Evolutionary conservation across 2,329 filamentous ascomycete species (phyloP).

Genomic region (Phialocephala subalpina): DNA sequence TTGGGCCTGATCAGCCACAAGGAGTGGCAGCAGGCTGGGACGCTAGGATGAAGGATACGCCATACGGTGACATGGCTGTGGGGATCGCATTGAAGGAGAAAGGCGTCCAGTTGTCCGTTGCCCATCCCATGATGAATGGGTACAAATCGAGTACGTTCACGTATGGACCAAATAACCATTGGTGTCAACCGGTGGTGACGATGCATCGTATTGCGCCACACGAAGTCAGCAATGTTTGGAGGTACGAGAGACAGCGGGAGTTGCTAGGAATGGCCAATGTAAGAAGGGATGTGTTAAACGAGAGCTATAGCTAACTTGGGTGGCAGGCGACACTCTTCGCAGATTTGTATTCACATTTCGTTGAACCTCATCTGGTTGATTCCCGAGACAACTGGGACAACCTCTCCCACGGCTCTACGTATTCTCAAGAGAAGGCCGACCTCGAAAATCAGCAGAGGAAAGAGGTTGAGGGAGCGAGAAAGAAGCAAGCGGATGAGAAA

Average conservation of each 20-base stretch:
- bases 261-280: constrained; percentile 29
- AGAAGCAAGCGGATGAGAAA: constrained; percentile 1
- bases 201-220: constrained; percentile 63
- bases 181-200: constrained; percentile 65
- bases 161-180: constrained; percentile 48
- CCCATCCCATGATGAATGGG: constrained; percentile 62
- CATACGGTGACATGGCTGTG: constrained; percentile 62
- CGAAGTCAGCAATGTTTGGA: constrained; percentile 60
- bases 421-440: too few relatives aligned
- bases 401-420: constrained; percentile 56
- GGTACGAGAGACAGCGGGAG: constrained; percentile 54
- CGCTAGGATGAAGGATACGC: constrained; percentile 48
- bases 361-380: constrained; percentile 52
- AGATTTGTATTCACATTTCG: constrained; percentile 58
- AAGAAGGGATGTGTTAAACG: neutral
- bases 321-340: constrained; percentile 24
- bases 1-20: constrained; percentile 47
- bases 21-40: constrained; percentile 58
- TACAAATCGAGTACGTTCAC: constrained; percentile 59
- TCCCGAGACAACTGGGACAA: constrained; percentile 61
- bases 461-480: constrained; percentile 6
- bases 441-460: too few relatives aligned
- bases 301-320: neutral
- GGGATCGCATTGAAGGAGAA: constrained; percentile 56
- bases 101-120: constrained; percentile 50